Conservation (phyloP, 176 grass and related monocot genomes). For the Rhynchospora breviuscula region DNA sequence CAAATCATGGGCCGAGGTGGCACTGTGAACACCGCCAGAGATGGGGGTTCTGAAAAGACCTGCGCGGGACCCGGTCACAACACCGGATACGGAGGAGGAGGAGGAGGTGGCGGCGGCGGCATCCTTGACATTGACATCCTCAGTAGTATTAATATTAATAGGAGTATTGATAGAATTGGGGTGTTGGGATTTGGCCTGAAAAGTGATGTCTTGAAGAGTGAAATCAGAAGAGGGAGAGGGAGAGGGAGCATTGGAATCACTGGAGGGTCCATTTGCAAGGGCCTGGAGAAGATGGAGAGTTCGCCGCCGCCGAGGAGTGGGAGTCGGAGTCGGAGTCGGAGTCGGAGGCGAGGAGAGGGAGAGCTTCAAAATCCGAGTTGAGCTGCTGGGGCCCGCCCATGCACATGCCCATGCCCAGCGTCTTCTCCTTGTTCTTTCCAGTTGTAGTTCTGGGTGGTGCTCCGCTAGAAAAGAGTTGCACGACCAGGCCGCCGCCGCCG, state of each 20-base stretch:
- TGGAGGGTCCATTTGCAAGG: slow-evolving; percentile 5
- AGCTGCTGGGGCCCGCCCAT: no score
- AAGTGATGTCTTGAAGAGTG: no score
- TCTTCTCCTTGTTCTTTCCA: no score
- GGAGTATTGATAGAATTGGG: no score
- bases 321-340: no score
- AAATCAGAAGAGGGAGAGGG: background rate
- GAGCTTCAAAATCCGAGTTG: no score
- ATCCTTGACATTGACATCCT: background rate
- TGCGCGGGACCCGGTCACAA: slow-evolving; percentile 54
- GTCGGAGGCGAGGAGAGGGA: no score
- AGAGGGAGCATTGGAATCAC: background rate
- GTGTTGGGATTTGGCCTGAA: no score
- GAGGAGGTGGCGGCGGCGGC: background rate
- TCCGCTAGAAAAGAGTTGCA: background rate
- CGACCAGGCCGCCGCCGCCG: background rate
- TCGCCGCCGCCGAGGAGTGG: no score
- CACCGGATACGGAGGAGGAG: no score
- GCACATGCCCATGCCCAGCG: no score
- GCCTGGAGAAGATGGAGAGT: background rate
- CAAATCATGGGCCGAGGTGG: slow-evolving; percentile 81
- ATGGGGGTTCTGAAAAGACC: slow-evolving; percentile 95
- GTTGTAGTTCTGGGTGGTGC: no score
- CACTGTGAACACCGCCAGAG: slow-evolving; percentile 95
- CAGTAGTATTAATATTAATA: background rate